A percentile compares a stretch with the other conserved stretches of the same genome.
Evolutionary conservation across 2,329 filamentous ascomycete genomes (phyloP).

Genomic region (Emericellopsis atlantica): DNA sequence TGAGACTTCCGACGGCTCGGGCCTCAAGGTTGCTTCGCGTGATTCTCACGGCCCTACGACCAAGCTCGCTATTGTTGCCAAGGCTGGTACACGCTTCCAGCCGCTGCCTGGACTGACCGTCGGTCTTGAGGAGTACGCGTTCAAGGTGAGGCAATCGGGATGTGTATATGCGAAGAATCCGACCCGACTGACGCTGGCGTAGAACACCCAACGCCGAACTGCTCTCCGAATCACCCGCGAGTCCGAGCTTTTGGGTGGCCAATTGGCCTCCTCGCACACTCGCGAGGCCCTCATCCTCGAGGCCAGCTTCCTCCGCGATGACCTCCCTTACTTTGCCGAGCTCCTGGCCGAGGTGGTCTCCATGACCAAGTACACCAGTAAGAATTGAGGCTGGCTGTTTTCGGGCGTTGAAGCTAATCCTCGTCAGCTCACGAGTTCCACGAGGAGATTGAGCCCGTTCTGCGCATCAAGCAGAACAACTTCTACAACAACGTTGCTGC

Average conservation of each 20-base stretch:
- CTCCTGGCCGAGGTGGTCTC: conserved; percentile 84
- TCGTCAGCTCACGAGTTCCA: conserved; percentile 70
- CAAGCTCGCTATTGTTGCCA: conserved; percentile 81
- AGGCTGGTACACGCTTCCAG: conserved; percentile 91
- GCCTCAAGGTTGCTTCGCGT: conserved; percentile 86
- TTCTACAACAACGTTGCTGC: conserved; percentile 48
- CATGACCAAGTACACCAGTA: conserved; percentile 74
- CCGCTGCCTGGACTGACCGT: conserved; percentile 79
- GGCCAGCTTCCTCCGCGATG: conserved; percentile 88
- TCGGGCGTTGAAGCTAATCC: neutral
- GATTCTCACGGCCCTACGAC: conserved; percentile 82
- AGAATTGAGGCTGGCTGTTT: conserved; percentile 14
- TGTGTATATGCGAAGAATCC: neutral
- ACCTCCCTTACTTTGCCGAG: conserved; percentile 96
- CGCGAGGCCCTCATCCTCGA: conserved; percentile 87
- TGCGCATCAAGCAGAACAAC: conserved; percentile 67
- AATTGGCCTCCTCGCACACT: conserved; percentile 78
- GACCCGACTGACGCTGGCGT: conserved; percentile 1
- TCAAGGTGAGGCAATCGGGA: conserved; percentile 55
- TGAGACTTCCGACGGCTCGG: conserved; percentile 73
- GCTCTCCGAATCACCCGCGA: conserved; percentile 89
- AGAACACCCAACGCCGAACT: conserved; percentile 82
- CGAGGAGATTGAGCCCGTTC: conserved; percentile 70
- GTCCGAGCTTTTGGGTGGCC: conserved; percentile 85
- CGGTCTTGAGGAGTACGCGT: conserved; percentile 88